Evolutionary conservation across 768 basidiomycete genomes (phyloP).

Genomic region (Agrocybe praecox): DNA sequence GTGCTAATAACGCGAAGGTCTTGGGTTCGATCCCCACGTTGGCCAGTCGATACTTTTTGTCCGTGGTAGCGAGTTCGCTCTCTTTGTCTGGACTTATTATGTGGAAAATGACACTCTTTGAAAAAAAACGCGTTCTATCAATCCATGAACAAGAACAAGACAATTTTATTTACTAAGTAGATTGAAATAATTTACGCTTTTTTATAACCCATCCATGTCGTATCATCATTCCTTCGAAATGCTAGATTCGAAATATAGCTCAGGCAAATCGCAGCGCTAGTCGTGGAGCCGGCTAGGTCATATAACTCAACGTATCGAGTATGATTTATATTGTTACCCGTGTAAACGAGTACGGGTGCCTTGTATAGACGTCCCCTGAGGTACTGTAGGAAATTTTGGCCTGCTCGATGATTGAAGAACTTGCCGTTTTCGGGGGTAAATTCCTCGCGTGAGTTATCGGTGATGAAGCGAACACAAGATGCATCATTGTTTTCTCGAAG

Average conservation of each 20-base stretch:
- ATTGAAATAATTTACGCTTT: too few species aligned
- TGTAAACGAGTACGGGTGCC: conserved; percentile 25
- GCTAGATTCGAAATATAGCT: too few species aligned
- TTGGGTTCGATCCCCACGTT: conserved; percentile 82
- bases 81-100: too few species aligned
- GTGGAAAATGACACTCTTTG: too few species aligned
- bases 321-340: background rate
- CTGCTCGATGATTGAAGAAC: conserved; percentile 15
- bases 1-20: conserved; percentile 86
- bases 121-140: too few species aligned
- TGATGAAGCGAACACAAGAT: conserved; percentile 27
- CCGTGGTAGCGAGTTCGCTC: too few species aligned
- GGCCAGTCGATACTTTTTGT: too few species aligned
- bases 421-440: background rate
- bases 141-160: too few species aligned
- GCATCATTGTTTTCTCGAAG: conserved; percentile 20
- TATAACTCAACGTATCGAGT: conserved; percentile 17
- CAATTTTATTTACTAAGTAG: too few species aligned
- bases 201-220: too few species aligned
- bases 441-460: conserved; percentile 30
- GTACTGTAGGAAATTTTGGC: conserved; percentile 25
- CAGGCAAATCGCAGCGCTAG: conserved; percentile 8
- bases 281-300: conserved; percentile 21
- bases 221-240: too few species aligned
- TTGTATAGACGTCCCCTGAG: conserved; percentile 19